A percentile compares a stretch with the other conserved stretches of the same genome.
Conservation (phyloP, 1,284 basidiomycete species). For the Uromyces viciae-fabae region DNA sequence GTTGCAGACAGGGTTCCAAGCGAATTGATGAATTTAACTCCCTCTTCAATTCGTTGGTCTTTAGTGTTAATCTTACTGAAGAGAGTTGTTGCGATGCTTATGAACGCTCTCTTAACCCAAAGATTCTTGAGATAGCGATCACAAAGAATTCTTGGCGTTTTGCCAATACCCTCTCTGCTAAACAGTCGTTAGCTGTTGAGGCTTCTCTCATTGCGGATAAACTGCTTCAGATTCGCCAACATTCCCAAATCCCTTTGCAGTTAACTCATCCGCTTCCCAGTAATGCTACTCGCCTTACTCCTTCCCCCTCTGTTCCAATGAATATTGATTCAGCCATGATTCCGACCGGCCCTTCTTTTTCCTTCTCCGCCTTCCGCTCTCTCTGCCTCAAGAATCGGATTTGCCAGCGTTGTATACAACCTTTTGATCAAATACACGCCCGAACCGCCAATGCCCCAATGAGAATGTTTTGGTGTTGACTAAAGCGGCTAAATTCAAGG, state of each 20-base stretch:
- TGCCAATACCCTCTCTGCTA: not conserved
- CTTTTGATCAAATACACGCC: not conserved
- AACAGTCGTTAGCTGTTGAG: not conserved
- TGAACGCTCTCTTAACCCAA: not conserved
- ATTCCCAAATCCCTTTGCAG: not conserved
- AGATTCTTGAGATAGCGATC: not conserved
- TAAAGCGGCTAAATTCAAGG: not conserved
- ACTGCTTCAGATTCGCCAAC: not conserved
- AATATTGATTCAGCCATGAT: not conserved
- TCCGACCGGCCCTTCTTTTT: not conserved
- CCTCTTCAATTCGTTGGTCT: conserved; percentile 19
- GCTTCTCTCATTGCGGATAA: not conserved
- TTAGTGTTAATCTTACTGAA: conserved; percentile 13
- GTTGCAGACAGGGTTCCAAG: conserved; percentile 16
- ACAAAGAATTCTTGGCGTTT: not conserved
- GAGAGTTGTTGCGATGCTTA: not conserved
- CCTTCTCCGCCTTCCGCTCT: not conserved
- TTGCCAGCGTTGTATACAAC: not conserved
- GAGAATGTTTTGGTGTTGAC: not conserved
- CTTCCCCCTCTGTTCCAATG: not conserved
- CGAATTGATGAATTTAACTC: conserved; percentile 15
- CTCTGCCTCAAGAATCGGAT: not conserved
- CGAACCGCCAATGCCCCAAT: not conserved
- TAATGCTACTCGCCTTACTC: not conserved
- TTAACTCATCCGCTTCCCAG: not conserved